Conservation (phyloP, 2,329 filamentous ascomycete species). For the Alternaria angustiovoidea region DNA sequence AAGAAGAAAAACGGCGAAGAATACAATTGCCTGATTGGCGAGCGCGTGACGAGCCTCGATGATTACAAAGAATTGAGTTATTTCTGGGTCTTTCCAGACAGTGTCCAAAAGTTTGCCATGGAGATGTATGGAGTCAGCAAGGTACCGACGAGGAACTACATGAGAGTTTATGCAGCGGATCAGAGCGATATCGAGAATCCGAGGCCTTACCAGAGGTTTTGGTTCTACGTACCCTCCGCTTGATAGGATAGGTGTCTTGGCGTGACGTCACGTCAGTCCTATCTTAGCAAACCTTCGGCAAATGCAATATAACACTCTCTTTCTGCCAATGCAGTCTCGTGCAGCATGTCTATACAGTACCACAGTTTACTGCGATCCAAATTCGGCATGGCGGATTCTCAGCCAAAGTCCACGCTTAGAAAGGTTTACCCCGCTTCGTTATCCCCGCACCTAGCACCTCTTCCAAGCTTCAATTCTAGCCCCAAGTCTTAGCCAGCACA, state of each 20-base stretch:
- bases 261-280: background rate
- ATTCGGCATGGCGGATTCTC: background rate
- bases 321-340: background rate
- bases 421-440: background rate
- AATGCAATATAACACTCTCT: background rate
- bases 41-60: background rate
- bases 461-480: background rate
- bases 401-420: background rate
- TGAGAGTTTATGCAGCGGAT: background rate
- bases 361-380: background rate
- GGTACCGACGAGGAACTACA: background rate
- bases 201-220: background rate
- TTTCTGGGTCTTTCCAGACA: background rate
- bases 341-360: rapidly evolving
- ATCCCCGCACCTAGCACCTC: background rate
- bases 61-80: background rate
- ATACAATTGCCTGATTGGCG: background rate
- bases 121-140: slow-evolving; percentile 1
- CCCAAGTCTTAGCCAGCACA: background rate
- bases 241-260: background rate
- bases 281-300: background rate
- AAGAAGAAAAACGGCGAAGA: background rate
- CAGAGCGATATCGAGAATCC: background rate
- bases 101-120: background rate
- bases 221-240: background rate